Evolutionary conservation across 1,139 yeast genomes (phyloP).

Genomic region (Hyphopichia buzzinii): DNA sequence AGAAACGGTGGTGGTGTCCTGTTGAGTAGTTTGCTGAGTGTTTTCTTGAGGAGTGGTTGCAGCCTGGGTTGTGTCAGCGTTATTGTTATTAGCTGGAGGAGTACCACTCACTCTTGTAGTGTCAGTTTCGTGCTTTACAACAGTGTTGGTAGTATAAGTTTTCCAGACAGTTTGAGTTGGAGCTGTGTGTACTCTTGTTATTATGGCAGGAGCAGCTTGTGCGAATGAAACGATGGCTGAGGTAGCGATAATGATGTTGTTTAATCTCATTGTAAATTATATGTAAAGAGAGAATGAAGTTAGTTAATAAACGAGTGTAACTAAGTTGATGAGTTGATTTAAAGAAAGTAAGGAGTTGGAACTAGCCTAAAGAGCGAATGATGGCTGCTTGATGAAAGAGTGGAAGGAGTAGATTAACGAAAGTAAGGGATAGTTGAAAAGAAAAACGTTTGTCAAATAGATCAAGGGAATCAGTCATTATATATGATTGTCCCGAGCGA

Average conservation of each 20-base stretch:
- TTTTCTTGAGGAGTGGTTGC: slow-evolving; percentile 9
- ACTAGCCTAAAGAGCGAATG: not conserved
- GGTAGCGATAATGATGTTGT: slow-evolving; percentile 9
- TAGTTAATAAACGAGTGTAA: slow-evolving; percentile 1
- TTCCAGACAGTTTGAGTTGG: slow-evolving; percentile 28
- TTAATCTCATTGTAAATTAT: slow-evolving; percentile 12
- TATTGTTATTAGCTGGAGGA: too few relatives aligned
- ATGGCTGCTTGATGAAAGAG: not conserved
- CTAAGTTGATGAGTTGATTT: not conserved
- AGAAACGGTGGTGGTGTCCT: slow-evolving; percentile 19
- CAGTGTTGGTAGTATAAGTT: slow-evolving; percentile 18
- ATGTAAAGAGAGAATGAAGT: slow-evolving; percentile 1
- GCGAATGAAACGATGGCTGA: slow-evolving; percentile 21
- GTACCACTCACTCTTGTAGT: slow-evolving; percentile 9
- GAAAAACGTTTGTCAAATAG: not conserved
- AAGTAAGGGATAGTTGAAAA: slow-evolving; percentile 1
- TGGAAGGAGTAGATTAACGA: not conserved
- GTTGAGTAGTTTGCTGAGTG: slow-evolving; percentile 11
- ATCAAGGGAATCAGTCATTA: not conserved
- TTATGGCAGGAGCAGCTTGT: slow-evolving; percentile 26
- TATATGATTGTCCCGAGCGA: not conserved
- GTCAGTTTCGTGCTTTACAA: slow-evolving; percentile 10
- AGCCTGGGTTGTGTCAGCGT: slow-evolving; percentile 3
- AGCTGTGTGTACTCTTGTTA: slow-evolving; percentile 31
- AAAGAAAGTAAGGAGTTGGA: slow-evolving; percentile 7